These are phyloP conservation scores for Macaranga tanarius DNA, from an alignment of 441 rosid genomes.

Conservation along the genomic window DNA sequence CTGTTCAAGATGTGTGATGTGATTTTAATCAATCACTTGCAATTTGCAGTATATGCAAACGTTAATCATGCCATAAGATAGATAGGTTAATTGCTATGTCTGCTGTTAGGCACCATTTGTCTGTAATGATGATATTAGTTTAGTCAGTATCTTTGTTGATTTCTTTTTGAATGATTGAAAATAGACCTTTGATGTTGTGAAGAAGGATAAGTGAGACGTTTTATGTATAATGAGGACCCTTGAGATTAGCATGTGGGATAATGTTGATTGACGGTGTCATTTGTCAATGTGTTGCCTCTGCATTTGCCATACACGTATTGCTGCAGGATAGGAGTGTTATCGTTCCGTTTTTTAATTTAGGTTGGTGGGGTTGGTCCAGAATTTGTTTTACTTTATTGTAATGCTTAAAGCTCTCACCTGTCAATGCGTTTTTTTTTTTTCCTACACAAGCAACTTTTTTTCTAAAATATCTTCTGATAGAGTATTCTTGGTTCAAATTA, in stretches of 20 bases:
- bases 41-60: neutral
- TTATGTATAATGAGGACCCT: neutral
- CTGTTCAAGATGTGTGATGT: neutral
- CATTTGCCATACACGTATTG: neutral
- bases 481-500: neutral
- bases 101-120: neutral
- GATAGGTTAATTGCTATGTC: neutral
- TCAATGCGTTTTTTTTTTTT: neutral
- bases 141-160: neutral
- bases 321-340: neutral
- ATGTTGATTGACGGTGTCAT: slow-evolving; percentile 19
- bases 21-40: neutral
- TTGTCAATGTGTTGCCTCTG: neutral
- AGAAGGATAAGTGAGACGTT: slow-evolving; percentile 3
- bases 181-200: neutral
- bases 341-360: slow-evolving; percentile 14
- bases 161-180: neutral
- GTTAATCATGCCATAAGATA: neutral
- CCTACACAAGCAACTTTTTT: slow-evolving; percentile 23
- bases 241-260: slow-evolving; percentile 7
- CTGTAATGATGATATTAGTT: neutral
- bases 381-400: slow-evolving; percentile 11
- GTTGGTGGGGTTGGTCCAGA: slow-evolving; percentile 28
- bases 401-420: slow-evolving; percentile 25
- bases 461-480: slow-evolving; percentile 15